Evolutionary conservation across 2,329 filamentous ascomycete genomes (phyloP), one percentile per base, ranked within the genome.

Genomic region (Spiromastix sp.): DNA sequence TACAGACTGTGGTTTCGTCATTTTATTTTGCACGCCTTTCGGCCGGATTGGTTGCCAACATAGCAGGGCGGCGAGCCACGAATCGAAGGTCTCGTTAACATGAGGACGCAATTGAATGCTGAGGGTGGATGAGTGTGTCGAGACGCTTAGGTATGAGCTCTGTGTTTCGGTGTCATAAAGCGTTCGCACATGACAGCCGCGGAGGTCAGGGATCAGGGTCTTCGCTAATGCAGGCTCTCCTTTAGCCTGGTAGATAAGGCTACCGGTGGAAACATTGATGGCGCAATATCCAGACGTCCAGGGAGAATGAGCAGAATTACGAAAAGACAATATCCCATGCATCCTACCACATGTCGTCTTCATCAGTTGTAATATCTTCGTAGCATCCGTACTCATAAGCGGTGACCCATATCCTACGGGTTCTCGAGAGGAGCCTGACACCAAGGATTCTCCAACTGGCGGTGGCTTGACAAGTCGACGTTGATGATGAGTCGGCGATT

Each of bases 301-400:
- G 29, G 63, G 48, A 24, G 53, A 53, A 18, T 55, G 59, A 17
- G 57, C 52, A 16, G 62, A 51, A 8, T 56, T 60, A 32, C 65
- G 57, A 47, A 68, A 69, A 25, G 63, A 69, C n/a, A 69, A 57
- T 32, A 69, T 67, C 17, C 66, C 66, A 47, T 68, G 65, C 66
- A 69, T 69, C 37, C 66, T 55, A 32, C 66, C 66, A 48, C 64
- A 67, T 2, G 66, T 68, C 15, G 64, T 67, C 42, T 68, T 68
- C 66, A 69, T 69, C 32, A 69, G 49, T 41, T 68, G 60, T 30
- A 69, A 46, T 21, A 69, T 66, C 42, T 65, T 68, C 18, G 60
- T 56, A 6, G 64, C 57, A 48, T 69, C 66, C 19, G 60, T 55
- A 42, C 60, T 62, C 2, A 61, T 55, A 16, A 64, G 42, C 9